Evolutionary conservation across 345 rosid genomes (phyloP).

Genomic region (Mangifera indica): DNA sequence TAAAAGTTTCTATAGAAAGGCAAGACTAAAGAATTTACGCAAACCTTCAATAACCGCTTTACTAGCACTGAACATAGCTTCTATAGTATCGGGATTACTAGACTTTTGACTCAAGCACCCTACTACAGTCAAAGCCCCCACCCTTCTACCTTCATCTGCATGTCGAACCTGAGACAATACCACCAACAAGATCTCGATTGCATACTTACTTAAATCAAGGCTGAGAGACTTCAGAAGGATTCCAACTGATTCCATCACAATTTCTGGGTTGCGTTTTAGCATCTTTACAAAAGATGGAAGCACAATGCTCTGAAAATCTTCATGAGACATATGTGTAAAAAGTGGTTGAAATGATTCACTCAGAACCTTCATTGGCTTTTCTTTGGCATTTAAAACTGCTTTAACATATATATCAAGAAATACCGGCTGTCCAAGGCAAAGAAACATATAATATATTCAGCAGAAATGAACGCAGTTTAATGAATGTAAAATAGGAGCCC

Average conservation of each 20-base stretch:
- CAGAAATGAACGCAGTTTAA: slow-evolving; percentile 6
- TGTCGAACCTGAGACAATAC: slow-evolving; percentile 79
- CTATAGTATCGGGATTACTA: slow-evolving; percentile 89
- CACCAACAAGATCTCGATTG: slow-evolving; percentile 70
- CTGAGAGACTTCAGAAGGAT: slow-evolving; percentile 57
- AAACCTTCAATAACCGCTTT: slow-evolving; percentile 91
- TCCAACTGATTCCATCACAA: slow-evolving; percentile 78
- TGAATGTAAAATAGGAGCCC: slow-evolving; percentile 2
- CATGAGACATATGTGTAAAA: slow-evolving; percentile 57
- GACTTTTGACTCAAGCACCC: slow-evolving; percentile 72
- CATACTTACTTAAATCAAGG: slow-evolving; percentile 91
- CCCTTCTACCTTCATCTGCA: slow-evolving; percentile 81
- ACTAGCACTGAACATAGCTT: slow-evolving; percentile 69
- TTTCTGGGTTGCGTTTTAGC: slow-evolving; percentile 98
- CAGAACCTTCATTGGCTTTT: slow-evolving; percentile 58
- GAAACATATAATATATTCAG: slow-evolving; percentile 7
- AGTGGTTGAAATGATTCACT: slow-evolving; percentile 68
- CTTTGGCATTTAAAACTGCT: slow-evolving; percentile 77
- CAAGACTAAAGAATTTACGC: slow-evolving; percentile 20
- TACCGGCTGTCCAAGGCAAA: slow-evolving; percentile 52
- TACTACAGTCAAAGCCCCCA: slow-evolving; percentile 63
- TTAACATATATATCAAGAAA: slow-evolving; percentile 78
- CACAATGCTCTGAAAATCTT: slow-evolving; percentile 72
- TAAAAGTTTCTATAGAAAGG: not conserved
- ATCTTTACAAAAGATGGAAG: slow-evolving; percentile 85